Evolutionary conservation across 148 eudicot species (phyloP), one percentile per base, ranked within the genome.

Genomic region (Rhododendron ferrugineum): DNA sequence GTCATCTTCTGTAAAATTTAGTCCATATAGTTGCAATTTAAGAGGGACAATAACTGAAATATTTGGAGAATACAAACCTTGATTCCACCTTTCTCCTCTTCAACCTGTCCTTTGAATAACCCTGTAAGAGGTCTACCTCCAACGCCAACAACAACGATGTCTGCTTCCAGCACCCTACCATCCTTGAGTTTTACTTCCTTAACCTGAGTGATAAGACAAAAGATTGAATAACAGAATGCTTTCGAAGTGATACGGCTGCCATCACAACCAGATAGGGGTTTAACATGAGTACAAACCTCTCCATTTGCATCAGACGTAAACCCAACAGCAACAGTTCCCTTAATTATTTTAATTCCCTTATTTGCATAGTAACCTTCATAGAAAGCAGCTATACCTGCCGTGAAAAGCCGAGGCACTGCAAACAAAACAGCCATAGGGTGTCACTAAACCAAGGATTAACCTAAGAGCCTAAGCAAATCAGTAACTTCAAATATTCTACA

Each of bases 331-430:
- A 97, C 98, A 56, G 98, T 95, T 79, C 99, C 99, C 90, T 97
- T 97, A 46, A 95, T 89, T 64, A 97, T 95, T 36, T 90, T 88
- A 82, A 97, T 83, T 85, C 98, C 98, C 89, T 95, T 95, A 56
- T 93, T 89, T 75, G 90, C 87, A 89, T 95, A 97, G 78, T 89
- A 93, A 42, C 95, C 94, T 91, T 97, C 99, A 77, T 97, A 97
- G 85, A 95, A 97, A 83, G 93, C 89, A 89, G 99, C 99, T 86
- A 97, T 93, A 77, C 89, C 98, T 84, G 96, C 92, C 79, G 98
- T 97, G 89, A 97, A 95, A 37, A 97, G 94, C 73, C 99, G 91
- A 79, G 98, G 98, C 99, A 95, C 99, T 97, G 93, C 87, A 94
- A 85, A 28, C 83, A 52, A 94, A 85, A 34, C 83, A 54, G 13